These are phyloP conservation scores for Brassica napus DNA, from an alignment of 345 rosid species.

Conservation along the genomic window Da-Ae NC_063444.1:41596001-41596500, in stretches of 20 bases:
- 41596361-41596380: constrained; percentile 95
- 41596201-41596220: constrained; percentile 98
- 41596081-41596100: background rate
- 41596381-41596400: background rate
- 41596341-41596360: constrained; percentile 87
- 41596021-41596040: background rate
- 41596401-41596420: constrained; percentile 3
- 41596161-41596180: constrained; percentile 37
- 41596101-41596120: background rate
- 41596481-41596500: constrained; percentile 94
- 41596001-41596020: background rate
- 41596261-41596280: constrained; percentile 2
- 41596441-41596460: constrained; percentile 10
- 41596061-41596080: background rate
- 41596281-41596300: background rate
- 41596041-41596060: constrained; percentile 1
- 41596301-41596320: constrained; percentile 86
- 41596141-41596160: constrained; percentile 36
- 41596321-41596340: constrained; percentile 88
- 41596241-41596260: background rate
- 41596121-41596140: background rate
- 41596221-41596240: constrained; percentile 60
- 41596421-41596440: constrained; percentile 11
- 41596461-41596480: constrained; percentile 97
- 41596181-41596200: constrained; percentile 95